A percentile compares a stretch with the other conserved stretches of the same genome.
Evolutionary conservation across 257 asterid genomes (phyloP).

Genomic region (Solanum piurae): DNA sequence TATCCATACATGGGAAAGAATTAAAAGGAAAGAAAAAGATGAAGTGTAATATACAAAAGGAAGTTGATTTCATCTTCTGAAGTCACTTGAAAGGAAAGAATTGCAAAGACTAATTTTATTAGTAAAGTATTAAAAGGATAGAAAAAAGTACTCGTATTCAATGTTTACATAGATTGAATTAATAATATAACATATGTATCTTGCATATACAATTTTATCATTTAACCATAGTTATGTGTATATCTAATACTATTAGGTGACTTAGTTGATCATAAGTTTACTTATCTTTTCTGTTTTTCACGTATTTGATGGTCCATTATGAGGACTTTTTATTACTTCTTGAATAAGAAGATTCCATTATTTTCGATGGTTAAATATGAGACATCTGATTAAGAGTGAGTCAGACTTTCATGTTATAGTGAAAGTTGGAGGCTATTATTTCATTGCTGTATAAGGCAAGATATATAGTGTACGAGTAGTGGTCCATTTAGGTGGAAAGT

Average conservation of each 20-base stretch:
- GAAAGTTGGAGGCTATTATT: not conserved
- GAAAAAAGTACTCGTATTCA: not conserved
- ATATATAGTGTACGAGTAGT: not conserved
- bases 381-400: fast-evolving
- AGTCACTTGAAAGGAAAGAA: slow-evolving; percentile 22
- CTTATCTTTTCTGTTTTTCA: not conserved
- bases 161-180: not conserved
- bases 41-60: not conserved
- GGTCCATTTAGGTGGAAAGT: not conserved
- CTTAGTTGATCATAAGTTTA: not conserved
- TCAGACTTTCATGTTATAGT: too few relatives aligned
- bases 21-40: slow-evolving; percentile 4
- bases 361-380: not conserved
- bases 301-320: not conserved
- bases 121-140: not conserved
- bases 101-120: not conserved
- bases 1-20: not conserved
- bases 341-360: not conserved
- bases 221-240: not conserved
- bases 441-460: not conserved
- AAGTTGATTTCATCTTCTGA: not conserved
- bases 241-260: not conserved
- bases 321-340: not conserved
- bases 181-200: not conserved
- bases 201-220: not conserved